Base-by-base conservation (phyloP, 2,329 filamentous ascomycete species). In the Colletotrichum eremochloae region DNA sequence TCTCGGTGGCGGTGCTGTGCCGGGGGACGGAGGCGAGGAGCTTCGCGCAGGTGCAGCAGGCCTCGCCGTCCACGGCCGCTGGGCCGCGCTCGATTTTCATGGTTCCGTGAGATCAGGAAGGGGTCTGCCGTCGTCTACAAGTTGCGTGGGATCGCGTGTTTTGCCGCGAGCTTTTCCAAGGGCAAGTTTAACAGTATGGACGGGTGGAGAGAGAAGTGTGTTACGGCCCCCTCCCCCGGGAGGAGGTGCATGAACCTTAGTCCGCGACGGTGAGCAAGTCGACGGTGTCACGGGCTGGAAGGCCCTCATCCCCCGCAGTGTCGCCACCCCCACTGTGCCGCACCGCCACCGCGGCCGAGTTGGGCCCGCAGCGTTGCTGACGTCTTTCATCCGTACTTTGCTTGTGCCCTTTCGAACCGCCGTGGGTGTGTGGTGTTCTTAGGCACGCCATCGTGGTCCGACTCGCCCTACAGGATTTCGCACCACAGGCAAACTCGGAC, bases 41-140 rank as follows among this genome's bases (percentile, higher is more conserved):
- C 33, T 84, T 85, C 40, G 92, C 90, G 81, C 92, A 95, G 31
- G 91, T 94, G 79, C 92, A 94, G 81, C 92, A 94, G 18, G 88
- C 86, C 38, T 83, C 81, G 55, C 55, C 44, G 55, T 48, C 67
- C 44, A 33, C n/a, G 20, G 69, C 42, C 18, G 67, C 38, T 8
- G 61, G 40, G 20, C 24, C 36, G 8, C 38, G 40, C 18, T 71
- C 48, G 60, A 29, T 40, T 40, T 55, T 72, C 61, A 70, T 65
- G n/a, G 50, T 31, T 55, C 8, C 29, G 15, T 18, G 18, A 12
- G 29, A 36, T 44, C 12, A 48, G 44, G 24, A 24, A 42, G 1
- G 57, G 29, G 15, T 55, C 15, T 20, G 29, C n/a, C 15, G 33
- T 24, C n/a, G 57, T 31, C 14, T 46, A 38, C 42, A 20, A 20